phyloP scores from a whole-genome alignment of 495 filamentous ascomycete species.

The Immersiella caudata region DNA sequence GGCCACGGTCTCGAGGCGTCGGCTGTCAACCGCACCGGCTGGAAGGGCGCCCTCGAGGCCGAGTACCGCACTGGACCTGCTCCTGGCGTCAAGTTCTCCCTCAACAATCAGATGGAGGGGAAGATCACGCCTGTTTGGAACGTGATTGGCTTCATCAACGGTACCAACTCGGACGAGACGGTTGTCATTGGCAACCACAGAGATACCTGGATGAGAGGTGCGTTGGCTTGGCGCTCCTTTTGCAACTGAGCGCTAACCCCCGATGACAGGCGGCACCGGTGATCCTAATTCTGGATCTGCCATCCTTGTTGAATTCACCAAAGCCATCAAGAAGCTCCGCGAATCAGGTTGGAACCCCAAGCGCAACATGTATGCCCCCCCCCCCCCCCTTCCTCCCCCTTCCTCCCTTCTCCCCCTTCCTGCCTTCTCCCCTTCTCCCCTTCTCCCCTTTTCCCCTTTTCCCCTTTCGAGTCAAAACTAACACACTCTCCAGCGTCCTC shows the following conservation, averaged over 20 bases:
- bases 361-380: conserved; percentile 62
- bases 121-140: conserved; percentile 83
- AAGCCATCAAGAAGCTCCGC: conserved; percentile 73
- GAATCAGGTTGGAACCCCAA: conserved; percentile 78
- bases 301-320: conserved; percentile 74
- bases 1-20: conserved; percentile 74
- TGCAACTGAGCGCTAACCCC: too few relatives aligned
- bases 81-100: conserved; percentile 67
- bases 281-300: conserved; percentile 53
- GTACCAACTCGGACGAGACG: conserved; percentile 70
- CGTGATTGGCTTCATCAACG: conserved; percentile 84
- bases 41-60: conserved; percentile 72
- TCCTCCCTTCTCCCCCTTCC: too few relatives aligned
- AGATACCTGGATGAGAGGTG: conserved; percentile 70
- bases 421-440: background rate
- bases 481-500: conserved; percentile 53
- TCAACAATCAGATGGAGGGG: conserved; percentile 81
- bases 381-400: background rate
- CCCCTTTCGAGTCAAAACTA: background rate
- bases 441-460: background rate
- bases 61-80: conserved; percentile 85
- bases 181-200: conserved; percentile 88
- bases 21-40: conserved; percentile 70
- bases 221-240: too few relatives aligned
- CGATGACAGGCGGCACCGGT: conserved; percentile 46